Evolutionary conservation across 345 rosid species (phyloP).

Genomic region (Lepidium sativum): DNA sequence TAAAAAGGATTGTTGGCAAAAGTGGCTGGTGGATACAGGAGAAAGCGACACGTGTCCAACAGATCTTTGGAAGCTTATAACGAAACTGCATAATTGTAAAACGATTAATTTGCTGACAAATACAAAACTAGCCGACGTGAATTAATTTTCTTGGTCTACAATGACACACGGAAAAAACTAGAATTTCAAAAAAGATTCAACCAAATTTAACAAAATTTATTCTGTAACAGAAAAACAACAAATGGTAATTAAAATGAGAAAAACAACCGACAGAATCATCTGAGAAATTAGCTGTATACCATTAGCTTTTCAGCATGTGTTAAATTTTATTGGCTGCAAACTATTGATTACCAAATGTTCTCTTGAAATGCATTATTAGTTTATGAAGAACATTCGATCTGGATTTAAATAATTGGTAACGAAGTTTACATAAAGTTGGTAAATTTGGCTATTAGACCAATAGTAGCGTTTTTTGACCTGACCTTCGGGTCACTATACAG

Average conservation of each 20-base stretch:
- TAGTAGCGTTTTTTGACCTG: too few relatives aligned
- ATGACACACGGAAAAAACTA: background rate
- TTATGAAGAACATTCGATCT: background rate
- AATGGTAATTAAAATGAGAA: background rate
- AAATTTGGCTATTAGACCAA: too few relatives aligned
- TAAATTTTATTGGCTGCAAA: background rate
- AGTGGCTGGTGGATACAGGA: background rate
- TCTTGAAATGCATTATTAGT: background rate
- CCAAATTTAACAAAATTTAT: background rate
- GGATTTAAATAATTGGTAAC: background rate
- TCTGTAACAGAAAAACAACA: background rate
- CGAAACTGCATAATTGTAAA: background rate
- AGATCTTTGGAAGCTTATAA: background rate
- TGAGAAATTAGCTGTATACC: constrained; percentile 5
- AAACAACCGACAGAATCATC: background rate
- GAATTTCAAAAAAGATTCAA: too few relatives aligned
- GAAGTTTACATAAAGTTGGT: background rate
- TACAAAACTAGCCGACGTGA: background rate
- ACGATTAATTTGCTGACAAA: background rate
- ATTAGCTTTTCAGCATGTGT: background rate
- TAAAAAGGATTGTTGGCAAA: background rate
- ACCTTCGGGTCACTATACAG: background rate
- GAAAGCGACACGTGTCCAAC: background rate
- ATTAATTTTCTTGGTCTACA: background rate
- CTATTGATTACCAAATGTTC: background rate